Percentiles rank a stretch among this genome's conserved stretches.
These are phyloP conservation scores for Botrytis deweyae DNA, from an alignment of 2,329 filamentous ascomycete species.

Conservation along the genomic window DNA sequence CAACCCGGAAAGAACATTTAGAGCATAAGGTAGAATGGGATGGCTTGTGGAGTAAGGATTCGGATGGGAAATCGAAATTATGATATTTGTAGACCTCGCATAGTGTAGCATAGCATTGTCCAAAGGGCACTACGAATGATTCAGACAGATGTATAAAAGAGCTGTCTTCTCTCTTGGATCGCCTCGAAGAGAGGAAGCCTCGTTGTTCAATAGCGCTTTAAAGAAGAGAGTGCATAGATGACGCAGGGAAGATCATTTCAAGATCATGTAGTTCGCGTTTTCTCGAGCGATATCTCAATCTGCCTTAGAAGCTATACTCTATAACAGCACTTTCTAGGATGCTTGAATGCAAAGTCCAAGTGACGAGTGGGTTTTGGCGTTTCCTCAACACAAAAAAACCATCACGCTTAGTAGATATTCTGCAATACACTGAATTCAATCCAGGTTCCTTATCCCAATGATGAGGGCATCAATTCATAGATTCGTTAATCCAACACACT, in stretches of 20 bases:
- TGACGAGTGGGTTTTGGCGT: background rate
- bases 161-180: background rate
- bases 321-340: background rate
- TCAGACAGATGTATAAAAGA: background rate
- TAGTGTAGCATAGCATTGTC: no score
- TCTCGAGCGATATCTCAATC: background rate
- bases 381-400: background rate
- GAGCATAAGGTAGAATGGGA: constrained; percentile 46
- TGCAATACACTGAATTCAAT: background rate
- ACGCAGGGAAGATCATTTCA: background rate
- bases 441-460: background rate
- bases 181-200: background rate
- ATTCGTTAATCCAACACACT: constrained; percentile 11
- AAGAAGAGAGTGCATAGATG: background rate
- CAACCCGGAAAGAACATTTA: constrained; percentile 44
- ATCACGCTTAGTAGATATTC: background rate
- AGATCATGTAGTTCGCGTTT: background rate
- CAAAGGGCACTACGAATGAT: background rate
- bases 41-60: constrained; percentile 27
- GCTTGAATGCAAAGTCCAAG: background rate
- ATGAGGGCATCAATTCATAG: constrained; percentile 4
- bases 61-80: constrained; percentile 26
- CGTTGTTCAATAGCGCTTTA: background rate
- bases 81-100: constrained; percentile 37
- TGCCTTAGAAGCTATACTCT: background rate